Evolutionary conservation across 2,329 filamentous ascomycete species (phyloP).

Genomic region (Atkinsonella hypoxylon): DNA sequence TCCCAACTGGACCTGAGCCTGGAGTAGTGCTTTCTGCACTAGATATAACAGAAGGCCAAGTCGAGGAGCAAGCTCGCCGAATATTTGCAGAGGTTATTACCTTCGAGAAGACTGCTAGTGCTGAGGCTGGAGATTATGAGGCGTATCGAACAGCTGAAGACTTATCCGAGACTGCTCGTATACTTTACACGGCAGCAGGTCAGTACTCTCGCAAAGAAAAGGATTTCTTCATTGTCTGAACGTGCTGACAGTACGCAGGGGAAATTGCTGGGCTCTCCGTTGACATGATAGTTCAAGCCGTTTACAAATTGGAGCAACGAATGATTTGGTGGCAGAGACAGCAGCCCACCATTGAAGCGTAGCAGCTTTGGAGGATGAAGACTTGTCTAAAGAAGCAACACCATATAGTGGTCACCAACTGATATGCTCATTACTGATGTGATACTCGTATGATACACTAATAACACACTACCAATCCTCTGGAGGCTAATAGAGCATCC

Average conservation of each 20-base stretch:
- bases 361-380: neutral
- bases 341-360: neutral
- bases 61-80: constrained; percentile 12
- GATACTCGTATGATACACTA: too few species aligned
- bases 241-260: constrained; percentile 12
- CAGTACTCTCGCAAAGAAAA: constrained; percentile 6
- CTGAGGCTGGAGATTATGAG: constrained; percentile 14
- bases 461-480: too few species aligned
- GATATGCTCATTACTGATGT: too few species aligned
- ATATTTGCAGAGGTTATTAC: constrained; percentile 13
- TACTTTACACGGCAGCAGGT: constrained; percentile 23
- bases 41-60: constrained; percentile 16
- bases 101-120: neutral
- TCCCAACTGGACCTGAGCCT: constrained; percentile 18
- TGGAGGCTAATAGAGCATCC: too few species aligned
- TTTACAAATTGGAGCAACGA: constrained; percentile 26
- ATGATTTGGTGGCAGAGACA: constrained; percentile 23
- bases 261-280: constrained; percentile 22
- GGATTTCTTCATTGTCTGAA: neutral
- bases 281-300: constrained; percentile 21
- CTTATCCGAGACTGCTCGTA: constrained; percentile 18
- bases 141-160: constrained; percentile 20
- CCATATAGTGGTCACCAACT: too few species aligned
- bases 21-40: constrained; percentile 7
- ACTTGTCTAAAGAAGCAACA: too few species aligned